Conservation (phyloP, 106 monocot genomes). For the Dendrobium catenatum region DNA sequence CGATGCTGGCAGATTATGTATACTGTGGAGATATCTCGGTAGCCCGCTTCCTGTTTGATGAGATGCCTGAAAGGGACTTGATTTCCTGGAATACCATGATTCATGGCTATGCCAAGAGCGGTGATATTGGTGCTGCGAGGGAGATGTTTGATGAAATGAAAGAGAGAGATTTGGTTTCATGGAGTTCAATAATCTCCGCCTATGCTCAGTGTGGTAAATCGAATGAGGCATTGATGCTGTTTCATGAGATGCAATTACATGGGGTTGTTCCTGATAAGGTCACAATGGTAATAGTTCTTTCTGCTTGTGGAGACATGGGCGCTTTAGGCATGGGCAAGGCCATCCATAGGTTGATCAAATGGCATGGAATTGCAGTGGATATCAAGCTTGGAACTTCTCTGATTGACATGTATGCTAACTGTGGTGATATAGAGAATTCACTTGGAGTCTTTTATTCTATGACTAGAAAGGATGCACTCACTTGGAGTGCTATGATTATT, state of each 20-base stretch:
- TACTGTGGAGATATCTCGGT: conserved; percentile 9
- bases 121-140: conserved; percentile 24
- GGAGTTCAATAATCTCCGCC: conserved; percentile 48
- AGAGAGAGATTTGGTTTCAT: conserved; percentile 38
- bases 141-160: conserved; percentile 28
- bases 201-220: conserved; percentile 29
- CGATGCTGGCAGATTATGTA: conserved; percentile 31
- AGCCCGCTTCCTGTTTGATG: conserved; percentile 37
- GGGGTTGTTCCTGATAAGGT: conserved; percentile 35
- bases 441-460: conserved; percentile 17
- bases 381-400: conserved; percentile 36
- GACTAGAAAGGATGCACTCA: conserved; percentile 22
- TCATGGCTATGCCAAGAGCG: conserved; percentile 21
- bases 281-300: conserved; percentile 33
- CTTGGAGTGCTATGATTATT: conserved; percentile 51
- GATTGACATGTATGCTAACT: conserved; percentile 57
- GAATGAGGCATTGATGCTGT: conserved; percentile 34
- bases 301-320: conserved; percentile 33
- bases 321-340: conserved; percentile 25
- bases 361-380: conserved; percentile 20
- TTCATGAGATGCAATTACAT: conserved; percentile 24
- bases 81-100: conserved; percentile 61
- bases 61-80: conserved; percentile 32
- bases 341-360: conserved; percentile 27
- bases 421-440: conserved; percentile 38